Evolutionary conservation across 2,329 filamentous ascomycete genomes (phyloP).

Genomic region (Fusarium graminum): DNA sequence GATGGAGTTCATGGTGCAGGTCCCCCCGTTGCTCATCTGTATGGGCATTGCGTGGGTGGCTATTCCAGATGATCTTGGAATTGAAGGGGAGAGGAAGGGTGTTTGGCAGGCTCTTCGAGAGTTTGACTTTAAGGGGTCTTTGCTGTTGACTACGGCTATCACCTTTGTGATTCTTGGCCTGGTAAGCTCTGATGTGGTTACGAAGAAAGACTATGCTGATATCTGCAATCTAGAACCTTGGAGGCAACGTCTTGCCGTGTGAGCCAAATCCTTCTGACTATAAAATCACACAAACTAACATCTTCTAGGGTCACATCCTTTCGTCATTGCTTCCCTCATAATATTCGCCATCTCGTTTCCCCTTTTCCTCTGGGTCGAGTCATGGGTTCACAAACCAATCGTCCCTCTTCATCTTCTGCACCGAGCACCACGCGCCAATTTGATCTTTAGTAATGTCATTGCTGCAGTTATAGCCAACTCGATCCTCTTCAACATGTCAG

Average conservation of each 20-base stretch:
- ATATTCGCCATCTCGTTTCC: constrained; percentile 64
- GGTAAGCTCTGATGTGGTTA: constrained; percentile 54
- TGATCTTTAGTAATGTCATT: constrained; percentile 69
- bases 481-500: constrained; percentile 70
- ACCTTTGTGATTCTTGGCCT: constrained; percentile 71
- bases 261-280: constrained; percentile 44
- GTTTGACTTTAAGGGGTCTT: constrained; percentile 70
- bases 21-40: constrained; percentile 64
- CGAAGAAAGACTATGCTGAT: constrained; percentile 3
- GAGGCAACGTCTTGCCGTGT: constrained; percentile 73
- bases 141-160: constrained; percentile 65
- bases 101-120: constrained; percentile 63
- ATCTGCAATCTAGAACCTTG: constrained; percentile 62
- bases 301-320: constrained; percentile 66
- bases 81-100: constrained; percentile 60
- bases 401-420: constrained; percentile 70
- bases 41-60: constrained; percentile 60
- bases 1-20: constrained; percentile 76
- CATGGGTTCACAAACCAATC: constrained; percentile 65
- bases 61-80: constrained; percentile 67
- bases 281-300: constrained; percentile 14
- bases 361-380: constrained; percentile 66
- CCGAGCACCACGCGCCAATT: constrained; percentile 65
- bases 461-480: constrained; percentile 66
- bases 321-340: constrained; percentile 65